phyloP scores from a whole-genome alignment of 148 eudicot genomes.

The Pouteria glomerata region DNA sequence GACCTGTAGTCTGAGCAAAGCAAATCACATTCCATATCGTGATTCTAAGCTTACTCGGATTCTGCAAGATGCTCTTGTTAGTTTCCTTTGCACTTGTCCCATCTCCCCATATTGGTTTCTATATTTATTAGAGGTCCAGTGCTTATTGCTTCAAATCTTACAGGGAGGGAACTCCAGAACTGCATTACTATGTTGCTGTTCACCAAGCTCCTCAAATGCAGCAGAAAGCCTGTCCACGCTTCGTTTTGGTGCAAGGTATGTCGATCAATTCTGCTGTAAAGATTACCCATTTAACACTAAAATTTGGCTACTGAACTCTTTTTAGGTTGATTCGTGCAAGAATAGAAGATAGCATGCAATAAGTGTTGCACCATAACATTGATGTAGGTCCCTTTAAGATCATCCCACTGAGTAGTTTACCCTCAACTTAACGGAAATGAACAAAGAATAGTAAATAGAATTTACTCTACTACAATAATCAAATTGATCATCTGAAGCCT shows the following conservation, averaged over 20 bases:
- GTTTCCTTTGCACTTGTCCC: slow-evolving; percentile 20
- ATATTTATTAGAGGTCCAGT: slow-evolving; percentile 1
- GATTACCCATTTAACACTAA: not conserved
- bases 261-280: not conserved
- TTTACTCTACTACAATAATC: not conserved
- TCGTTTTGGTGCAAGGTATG: slow-evolving; percentile 82
- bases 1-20: slow-evolving; percentile 53
- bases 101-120: not conserved
- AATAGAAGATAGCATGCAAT: not conserved
- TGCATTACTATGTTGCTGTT: slow-evolving; percentile 86
- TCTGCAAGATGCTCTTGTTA: slow-evolving; percentile 85
- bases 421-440: not conserved
- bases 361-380: not conserved
- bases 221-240: slow-evolving; percentile 80
- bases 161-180: slow-evolving; percentile 89
- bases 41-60: slow-evolving; percentile 93
- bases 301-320: not conserved
- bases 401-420: not conserved
- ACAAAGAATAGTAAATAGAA: not conserved
- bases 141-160: slow-evolving; percentile 16
- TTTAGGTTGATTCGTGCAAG: not conserved
- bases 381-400: not conserved
- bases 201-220: slow-evolving; percentile 65
- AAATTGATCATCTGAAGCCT: not conserved
- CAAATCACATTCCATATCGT: slow-evolving; percentile 71